These are phyloP conservation scores for Wickerhamiella siamensis DNA, from an alignment of 805 yeast genomes.

Conservation along the genomic window DNA sequence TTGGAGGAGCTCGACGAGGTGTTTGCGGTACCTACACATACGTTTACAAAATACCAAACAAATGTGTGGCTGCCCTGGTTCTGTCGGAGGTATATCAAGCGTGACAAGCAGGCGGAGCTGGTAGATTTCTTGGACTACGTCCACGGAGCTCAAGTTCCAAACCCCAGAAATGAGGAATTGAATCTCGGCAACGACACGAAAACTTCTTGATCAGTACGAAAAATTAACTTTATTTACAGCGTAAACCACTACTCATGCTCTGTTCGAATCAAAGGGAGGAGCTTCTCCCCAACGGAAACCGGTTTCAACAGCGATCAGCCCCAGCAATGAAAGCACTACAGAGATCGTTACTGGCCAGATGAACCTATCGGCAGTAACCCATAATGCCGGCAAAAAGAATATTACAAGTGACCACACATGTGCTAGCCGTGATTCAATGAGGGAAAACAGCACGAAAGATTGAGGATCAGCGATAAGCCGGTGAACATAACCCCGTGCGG, in stretches of 20 bases:
- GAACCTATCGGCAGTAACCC: slow-evolving; percentile 8
- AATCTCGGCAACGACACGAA: too few relatives aligned
- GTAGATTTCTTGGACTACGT: slow-evolving; percentile 1
- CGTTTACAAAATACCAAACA: slow-evolving; percentile 38
- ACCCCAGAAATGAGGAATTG: neutral
- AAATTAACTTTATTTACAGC: too few relatives aligned
- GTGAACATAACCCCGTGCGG: slow-evolving; percentile 9
- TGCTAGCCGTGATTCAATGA: slow-evolving; percentile 10
- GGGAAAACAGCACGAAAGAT: slow-evolving; percentile 10
- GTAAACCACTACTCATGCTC: too few relatives aligned
- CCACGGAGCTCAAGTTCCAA: neutral
- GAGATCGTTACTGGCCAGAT: slow-evolving; percentile 10
- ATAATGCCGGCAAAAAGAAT: slow-evolving; percentile 10
- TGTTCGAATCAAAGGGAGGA: too few relatives aligned
- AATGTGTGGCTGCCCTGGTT: slow-evolving; percentile 8
- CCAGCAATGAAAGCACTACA: slow-evolving; percentile 6
- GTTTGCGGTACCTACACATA: slow-evolving; percentile 38
- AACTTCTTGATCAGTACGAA: too few relatives aligned
- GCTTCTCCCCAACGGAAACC: neutral
- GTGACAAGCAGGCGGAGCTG: neutral
- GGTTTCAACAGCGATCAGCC: slow-evolving; percentile 4
- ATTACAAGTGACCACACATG: slow-evolving; percentile 8
- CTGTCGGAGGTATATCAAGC: neutral
- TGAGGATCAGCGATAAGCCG: slow-evolving; percentile 14
- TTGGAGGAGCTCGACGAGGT: slow-evolving; percentile 66